Evolutionary conservation across 1,139 yeast species (phyloP), one percentile per base, ranked within the genome.

Genomic region (Protomyces inundatus): DNA sequence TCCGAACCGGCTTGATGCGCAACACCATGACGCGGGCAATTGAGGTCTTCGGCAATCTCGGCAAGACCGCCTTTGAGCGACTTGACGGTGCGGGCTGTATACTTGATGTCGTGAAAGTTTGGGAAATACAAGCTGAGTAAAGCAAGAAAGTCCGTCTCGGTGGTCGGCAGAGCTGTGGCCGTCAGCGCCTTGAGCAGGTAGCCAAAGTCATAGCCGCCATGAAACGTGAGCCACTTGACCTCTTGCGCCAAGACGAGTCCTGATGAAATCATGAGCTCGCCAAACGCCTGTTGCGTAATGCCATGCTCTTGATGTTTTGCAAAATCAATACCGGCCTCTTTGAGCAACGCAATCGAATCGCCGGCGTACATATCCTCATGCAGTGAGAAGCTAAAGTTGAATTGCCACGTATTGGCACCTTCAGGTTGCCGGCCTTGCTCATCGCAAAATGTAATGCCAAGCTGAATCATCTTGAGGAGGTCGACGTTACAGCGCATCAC

Each of bases 141-240:
- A 80, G 85, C 80, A 68, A 86, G 81, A 72, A 90, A 93, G 54
- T 87, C 96, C 52, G 83, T 82, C 73, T 88, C 95, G 69, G 86
- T 90, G 32, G 82, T 83, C 0, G 98, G 98, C 78, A 93, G 87
- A 60, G 81, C 79, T 66, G 84, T 82, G 74, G 90, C 89, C 69
- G 87, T 83, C 73, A 93, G 80, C 68, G 90, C 79, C 64, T 96
- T 85, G 48, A 90, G 78, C 68, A 93, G 79, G 74, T 91, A 91
- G 1, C 98, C 98, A 73, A 91, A 82, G 75, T 93, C 98, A 75
- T 93, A 93, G 14, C 98, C 98, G 0, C 90, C 87, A 74, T 93
- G 98, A 76, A 87, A 93, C 67, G 96, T 87, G 64, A 90, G 81
- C 98, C 98, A 93, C 65, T 86, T 84, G 61, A 89, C 83, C 39